phyloP scores from a whole-genome alignment of 257 asterid species.

The Rauvolfia tetraphylla region DNA sequence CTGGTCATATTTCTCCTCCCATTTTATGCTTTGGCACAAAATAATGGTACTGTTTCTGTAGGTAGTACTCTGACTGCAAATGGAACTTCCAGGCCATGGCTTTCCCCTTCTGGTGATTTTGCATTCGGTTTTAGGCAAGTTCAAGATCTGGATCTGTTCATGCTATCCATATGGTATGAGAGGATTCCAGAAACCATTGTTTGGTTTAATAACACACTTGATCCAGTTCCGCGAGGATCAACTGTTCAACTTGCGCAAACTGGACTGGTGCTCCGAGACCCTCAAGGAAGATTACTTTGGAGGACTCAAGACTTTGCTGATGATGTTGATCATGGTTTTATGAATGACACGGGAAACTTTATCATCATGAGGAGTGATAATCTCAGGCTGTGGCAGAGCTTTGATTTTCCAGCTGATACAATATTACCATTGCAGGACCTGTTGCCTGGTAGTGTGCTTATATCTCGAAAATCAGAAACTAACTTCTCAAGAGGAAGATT shows the following conservation, averaged over 20 bases:
- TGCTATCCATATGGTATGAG: constrained; percentile 59
- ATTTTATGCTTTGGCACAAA: constrained; percentile 27
- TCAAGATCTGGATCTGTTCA: constrained; percentile 22
- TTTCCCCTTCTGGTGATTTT: constrained; percentile 50
- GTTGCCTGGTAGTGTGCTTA: constrained; percentile 8
- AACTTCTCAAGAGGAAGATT: constrained; percentile 48
- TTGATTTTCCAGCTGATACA: constrained; percentile 34
- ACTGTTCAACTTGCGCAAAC: constrained; percentile 20
- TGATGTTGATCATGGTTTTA: constrained; percentile 26
- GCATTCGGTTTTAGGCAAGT: constrained; percentile 54
- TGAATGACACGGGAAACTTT: constrained; percentile 62
- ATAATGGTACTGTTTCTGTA: constrained; percentile 14
- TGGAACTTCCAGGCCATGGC: constrained; percentile 38
- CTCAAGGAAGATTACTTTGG: constrained; percentile 29
- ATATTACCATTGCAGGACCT: constrained; percentile 30
- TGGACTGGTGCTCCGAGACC: constrained; percentile 43
- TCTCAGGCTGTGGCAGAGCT: constrained; percentile 48
- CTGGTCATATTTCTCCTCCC: constrained; percentile 22
- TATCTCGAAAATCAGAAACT: constrained; percentile 15
- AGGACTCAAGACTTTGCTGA: neutral
- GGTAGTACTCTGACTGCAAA: constrained; percentile 37
- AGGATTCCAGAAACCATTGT: constrained; percentile 42
- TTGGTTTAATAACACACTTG: constrained; percentile 38
- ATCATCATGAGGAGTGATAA: constrained; percentile 27
- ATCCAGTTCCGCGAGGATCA: constrained; percentile 44